Evolutionary conservation across 78 protist species (phyloP).

Genomic region (Polysphondylium violaceum): DNA sequence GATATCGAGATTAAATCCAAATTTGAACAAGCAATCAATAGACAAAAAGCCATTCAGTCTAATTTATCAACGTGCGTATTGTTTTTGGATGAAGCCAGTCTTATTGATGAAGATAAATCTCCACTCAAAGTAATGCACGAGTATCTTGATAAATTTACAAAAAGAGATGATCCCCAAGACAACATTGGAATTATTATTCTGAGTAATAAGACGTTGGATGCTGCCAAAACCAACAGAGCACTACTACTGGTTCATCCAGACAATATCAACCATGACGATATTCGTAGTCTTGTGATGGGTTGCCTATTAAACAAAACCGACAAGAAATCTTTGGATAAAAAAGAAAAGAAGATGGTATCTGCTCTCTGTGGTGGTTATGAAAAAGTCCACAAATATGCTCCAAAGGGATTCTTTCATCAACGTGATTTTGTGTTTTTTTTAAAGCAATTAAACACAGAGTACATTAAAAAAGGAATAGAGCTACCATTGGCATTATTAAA

Average conservation of each 20-base stretch:
- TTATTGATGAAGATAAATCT: slow-evolving; percentile 50
- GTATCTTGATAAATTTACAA: slow-evolving; percentile 49
- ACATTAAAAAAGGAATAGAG: neutral
- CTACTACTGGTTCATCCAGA: slow-evolving; percentile 51
- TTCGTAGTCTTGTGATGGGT: slow-evolving; percentile 17
- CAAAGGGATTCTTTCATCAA: slow-evolving; percentile 47
- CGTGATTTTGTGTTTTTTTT: slow-evolving; percentile 72
- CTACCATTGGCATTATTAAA: neutral
- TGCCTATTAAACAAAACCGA: slow-evolving; percentile 29
- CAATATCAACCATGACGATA: slow-evolving; percentile 17
- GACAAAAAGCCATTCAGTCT: slow-evolving; percentile 5
- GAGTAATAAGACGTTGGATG: slow-evolving; percentile 51
- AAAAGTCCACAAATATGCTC: neutral
- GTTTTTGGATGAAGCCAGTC: slow-evolving; percentile 69
- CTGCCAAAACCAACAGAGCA: slow-evolving; percentile 77
- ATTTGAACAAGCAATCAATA: slow-evolving; percentile 40
- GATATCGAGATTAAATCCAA: slow-evolving; percentile 39
- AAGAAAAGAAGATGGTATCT: neutral
- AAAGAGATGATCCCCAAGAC: neutral
- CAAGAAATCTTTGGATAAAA: neutral
- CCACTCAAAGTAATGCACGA: slow-evolving; percentile 80
- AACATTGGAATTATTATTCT: slow-evolving; percentile 48
- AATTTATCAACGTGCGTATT: no score
- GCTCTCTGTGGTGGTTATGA: slow-evolving; percentile 18
- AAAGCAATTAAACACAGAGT: slow-evolving; percentile 2